Conservation (phyloP, 345 rosid species). For the Rhizophora mangle region DNA sequence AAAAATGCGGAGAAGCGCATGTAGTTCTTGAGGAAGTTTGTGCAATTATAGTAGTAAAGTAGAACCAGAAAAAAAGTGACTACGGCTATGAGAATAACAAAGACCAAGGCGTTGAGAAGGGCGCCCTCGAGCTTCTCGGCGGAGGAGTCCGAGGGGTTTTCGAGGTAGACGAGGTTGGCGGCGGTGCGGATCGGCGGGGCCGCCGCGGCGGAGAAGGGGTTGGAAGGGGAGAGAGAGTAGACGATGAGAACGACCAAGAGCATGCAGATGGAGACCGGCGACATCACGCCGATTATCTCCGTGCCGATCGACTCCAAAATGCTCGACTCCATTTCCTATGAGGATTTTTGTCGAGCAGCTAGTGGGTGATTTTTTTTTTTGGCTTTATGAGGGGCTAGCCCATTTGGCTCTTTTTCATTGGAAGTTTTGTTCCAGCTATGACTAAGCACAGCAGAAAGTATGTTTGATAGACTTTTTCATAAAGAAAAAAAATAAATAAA, state of each 20-base stretch:
- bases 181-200: slow-evolving; percentile 75
- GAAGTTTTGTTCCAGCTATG: too few species aligned
- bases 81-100: slow-evolving; percentile 65
- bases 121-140: slow-evolving; percentile 84
- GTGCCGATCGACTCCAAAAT: slow-evolving; percentile 66
- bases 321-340: slow-evolving; percentile 24
- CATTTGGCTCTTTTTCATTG: too few species aligned
- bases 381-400: too few species aligned
- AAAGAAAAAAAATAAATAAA: too few species aligned
- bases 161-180: slow-evolving; percentile 89
- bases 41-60: slow-evolving; percentile 90
- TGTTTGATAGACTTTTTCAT: too few species aligned
- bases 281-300: slow-evolving; percentile 94
- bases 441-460: too few species aligned
- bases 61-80: slow-evolving; percentile 81
- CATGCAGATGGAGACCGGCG: slow-evolving; percentile 97
- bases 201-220: slow-evolving; percentile 38
- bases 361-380: not conserved
- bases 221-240: slow-evolving; percentile 70
- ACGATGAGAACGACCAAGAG: slow-evolving; percentile 85
- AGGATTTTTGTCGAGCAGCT: slow-evolving; percentile 21
- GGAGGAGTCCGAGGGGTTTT: slow-evolving; percentile 72
- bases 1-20: slow-evolving; percentile 92
- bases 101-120: slow-evolving; percentile 77
- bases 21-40: slow-evolving; percentile 86